Evolutionary conservation across 371 early-diverging fungal species (phyloP), one percentile per base, ranked within the genome.

Genomic region (Apophysomyces sp.): DNA sequence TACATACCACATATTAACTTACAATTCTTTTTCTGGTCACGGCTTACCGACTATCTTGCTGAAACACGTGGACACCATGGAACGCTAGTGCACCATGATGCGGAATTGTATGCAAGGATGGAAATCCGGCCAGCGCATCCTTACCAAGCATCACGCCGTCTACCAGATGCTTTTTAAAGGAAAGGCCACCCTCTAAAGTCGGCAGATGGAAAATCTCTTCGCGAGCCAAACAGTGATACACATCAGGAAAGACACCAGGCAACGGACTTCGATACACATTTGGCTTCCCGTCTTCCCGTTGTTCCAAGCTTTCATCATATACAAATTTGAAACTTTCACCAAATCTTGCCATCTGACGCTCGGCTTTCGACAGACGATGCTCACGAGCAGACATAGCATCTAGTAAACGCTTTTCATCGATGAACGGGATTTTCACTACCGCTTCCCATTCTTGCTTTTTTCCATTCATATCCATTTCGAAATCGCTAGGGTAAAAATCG

Each of bases 401-500:
- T 57, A 94, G 71, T 31, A 98, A 78, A 55, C 96, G 83, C 24
- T 86, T 77, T 66, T 94, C 89, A 57, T 98, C 97, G 58, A 98
- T 96, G 66, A 98, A 98, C 5, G 97, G 94, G 55, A 98, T 90
- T 61, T 92, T 83, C 15, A 95, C 96, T 28, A 98, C 91, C 6
- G 95, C 98, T 76, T 99, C 98, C 99, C 99, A 99, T 3, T 92
- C 87, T 74, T 92, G 90, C 73, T 95, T 94, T 78, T 99, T 99
- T 57, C 99, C 99, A 74, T 99, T 99, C 89, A 96, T 82, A 71
- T 99, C 99, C 44, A 92, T 79, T 1, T 89, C 86, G 73, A 99
- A 96, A 37, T 91, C 84, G 15, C 69, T 74, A 27, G 99, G 99
- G 78, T 96, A 99, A 71, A 96, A 92, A 60, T 99, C 97, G 61